These are phyloP conservation scores for Carpinus fangiana DNA, from an alignment of 306 rosid species.

Conservation along the genomic window DNA sequence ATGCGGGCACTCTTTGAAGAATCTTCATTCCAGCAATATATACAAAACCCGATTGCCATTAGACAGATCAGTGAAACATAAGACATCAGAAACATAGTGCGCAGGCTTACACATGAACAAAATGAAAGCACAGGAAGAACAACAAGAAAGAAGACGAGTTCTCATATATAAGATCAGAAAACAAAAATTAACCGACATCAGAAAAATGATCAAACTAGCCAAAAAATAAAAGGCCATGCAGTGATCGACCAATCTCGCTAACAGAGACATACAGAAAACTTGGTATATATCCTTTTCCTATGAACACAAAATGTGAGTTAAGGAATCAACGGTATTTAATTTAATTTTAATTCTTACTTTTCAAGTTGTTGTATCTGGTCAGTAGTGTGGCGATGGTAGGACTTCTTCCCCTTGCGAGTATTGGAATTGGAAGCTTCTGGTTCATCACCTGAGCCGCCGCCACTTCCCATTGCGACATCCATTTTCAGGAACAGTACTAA, in stretches of 20 bases:
- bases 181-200: not conserved
- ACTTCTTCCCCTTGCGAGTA: slow-evolving; percentile 27
- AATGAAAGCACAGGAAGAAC: not conserved
- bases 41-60: slow-evolving; percentile 4
- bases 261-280: not conserved
- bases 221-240: not conserved
- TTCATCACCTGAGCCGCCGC: slow-evolving; percentile 41
- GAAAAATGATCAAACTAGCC: not conserved
- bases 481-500: slow-evolving; percentile 14
- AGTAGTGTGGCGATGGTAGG: slow-evolving; percentile 50
- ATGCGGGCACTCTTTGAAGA: slow-evolving; percentile 46
- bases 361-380: slow-evolving; percentile 52
- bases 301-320: not conserved
- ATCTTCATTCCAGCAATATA: slow-evolving; percentile 31
- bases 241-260: not conserved
- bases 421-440: slow-evolving; percentile 23
- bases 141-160: not conserved
- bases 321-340: not conserved
- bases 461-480: slow-evolving; percentile 35
- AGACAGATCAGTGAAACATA: not conserved
- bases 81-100: not conserved
- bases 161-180: not conserved
- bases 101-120: not conserved
- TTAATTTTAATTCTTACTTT: slow-evolving; percentile 41
- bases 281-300: not conserved